Conservation (phyloP, 164 flowering plant species). For the Protea cynaroides region DNA sequence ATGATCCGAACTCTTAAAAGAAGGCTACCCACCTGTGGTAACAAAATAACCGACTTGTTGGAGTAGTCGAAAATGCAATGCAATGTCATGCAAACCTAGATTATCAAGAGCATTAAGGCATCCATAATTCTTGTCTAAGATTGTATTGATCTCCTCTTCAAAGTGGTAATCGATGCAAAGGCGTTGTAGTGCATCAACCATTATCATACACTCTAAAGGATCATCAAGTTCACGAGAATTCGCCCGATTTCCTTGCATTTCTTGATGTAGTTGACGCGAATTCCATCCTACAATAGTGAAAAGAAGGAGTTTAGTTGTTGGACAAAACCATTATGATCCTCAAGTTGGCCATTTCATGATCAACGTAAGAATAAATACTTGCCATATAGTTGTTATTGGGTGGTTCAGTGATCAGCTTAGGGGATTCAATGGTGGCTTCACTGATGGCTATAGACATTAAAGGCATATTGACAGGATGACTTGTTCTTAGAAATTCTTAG, state of each 20-base stretch:
- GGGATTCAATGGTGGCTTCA: too few species aligned
- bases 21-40: conserved; percentile 9
- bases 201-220: conserved; percentile 7
- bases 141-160: conserved; percentile 19
- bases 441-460: too few species aligned
- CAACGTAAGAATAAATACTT: too few species aligned
- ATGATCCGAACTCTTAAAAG: too few species aligned
- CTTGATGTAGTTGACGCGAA: not conserved
- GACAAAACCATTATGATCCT: too few species aligned
- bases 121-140: conserved; percentile 5
- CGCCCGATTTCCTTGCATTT: not conserved
- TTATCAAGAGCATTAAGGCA: not conserved
- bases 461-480: too few species aligned
- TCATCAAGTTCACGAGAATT: not conserved
- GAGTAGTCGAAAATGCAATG: conserved; percentile 30
- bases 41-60: conserved; percentile 17
- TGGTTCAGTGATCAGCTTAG: too few species aligned
- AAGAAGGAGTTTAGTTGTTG: too few species aligned
- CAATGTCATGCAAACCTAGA: conserved; percentile 11
- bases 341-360: too few species aligned
- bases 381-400: too few species aligned
- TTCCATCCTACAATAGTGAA: not conserved
- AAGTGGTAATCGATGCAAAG: conserved; percentile 30
- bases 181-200: conserved; percentile 29
- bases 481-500: too few species aligned